Evolutionary conservation across 2,329 filamentous ascomycete species (phyloP).

Genomic region (Xylaria sp.): DNA sequence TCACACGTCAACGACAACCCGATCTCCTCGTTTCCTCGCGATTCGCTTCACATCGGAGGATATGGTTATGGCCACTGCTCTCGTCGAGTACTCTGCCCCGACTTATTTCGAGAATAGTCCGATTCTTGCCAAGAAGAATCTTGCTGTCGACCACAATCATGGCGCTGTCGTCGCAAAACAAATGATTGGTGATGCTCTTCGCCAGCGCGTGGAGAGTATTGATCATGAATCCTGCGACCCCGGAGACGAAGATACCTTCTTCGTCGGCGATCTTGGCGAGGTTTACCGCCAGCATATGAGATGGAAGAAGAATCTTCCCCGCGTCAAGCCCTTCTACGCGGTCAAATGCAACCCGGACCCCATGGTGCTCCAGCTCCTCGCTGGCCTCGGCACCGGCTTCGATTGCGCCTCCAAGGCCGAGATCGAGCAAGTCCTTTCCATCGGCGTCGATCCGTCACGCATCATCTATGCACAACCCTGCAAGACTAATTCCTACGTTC

Average conservation of each 20-base stretch:
- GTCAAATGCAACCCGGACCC: conserved; percentile 99
- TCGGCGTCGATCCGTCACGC: conserved; percentile 83
- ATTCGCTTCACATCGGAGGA: conserved; percentile 48
- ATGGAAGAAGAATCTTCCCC: conserved; percentile 93
- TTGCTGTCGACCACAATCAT: conserved; percentile 48
- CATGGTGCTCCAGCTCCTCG: conserved; percentile 84
- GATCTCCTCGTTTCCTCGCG: conserved; percentile 27
- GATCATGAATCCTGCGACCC: conserved; percentile 87
- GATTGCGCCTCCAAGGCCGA: conserved; percentile 98
- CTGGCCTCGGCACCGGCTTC: conserved; percentile 89
- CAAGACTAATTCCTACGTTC: conserved; percentile 98
- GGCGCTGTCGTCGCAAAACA: conserved; percentile 68
- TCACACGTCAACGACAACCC: conserved; percentile 27
- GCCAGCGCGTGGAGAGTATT: conserved; percentile 81
- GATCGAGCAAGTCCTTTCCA: conserved; percentile 86
- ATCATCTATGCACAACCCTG: conserved; percentile 99
- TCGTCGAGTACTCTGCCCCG: conserved; percentile 60
- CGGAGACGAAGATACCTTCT: conserved; percentile 97
- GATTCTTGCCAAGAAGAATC: conserved; percentile 45
- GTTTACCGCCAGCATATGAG: conserved; percentile 98
- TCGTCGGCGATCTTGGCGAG: conserved; percentile 96
- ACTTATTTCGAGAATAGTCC: conserved; percentile 56
- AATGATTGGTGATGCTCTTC: conserved; percentile 85
- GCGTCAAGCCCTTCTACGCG: conserved; percentile 97
- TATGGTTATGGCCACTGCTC: conserved; percentile 70